Evolutionary conservation across 106 monocot species (phyloP), one percentile per base, ranked within the genome.

Genomic region (Phalaenopsis aphrodite): DNA sequence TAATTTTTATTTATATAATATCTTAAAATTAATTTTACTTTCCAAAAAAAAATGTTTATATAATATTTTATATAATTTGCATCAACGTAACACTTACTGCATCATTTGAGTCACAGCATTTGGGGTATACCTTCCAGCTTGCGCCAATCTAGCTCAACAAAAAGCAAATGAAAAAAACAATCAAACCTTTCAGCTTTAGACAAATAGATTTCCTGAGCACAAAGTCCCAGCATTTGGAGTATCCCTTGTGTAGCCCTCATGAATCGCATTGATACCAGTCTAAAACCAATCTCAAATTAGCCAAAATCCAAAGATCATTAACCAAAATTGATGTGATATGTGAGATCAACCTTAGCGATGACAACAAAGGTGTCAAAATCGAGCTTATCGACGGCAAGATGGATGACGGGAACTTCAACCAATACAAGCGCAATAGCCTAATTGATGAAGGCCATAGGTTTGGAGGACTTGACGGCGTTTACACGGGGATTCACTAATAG

Each of bases 361-460:
- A 82, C 66, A 55, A 81, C 74, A 0, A 93, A 93, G 18, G 95
- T 93, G 78, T 91, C 91, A 43, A 95, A 95, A 61, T 95, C 94
- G 37, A 94, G 97, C 78, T 98, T 94, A 2, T 94, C 97, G 15
- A 94, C 97, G 3, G 94, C 97, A 38, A 98, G 88, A 3, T 92
- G 19, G 72, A 94, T 89, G 76, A 98, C 88, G 8, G 97, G 94
- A 47, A 98, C 92, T 4, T 94, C 97, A 42, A 94, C 84, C 87
- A 88, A 92, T 15, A 84, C 86, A 57, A 98, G 97, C 23, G 97
- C 90, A 24, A 92, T 94, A 45, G 97, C 97, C 55, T 86, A 89
- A 79, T 98, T 94, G 8, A 91, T 89, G 78, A 98, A 94, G 30
- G 92, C 92, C 90, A 98, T 92, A 17, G 97, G 94, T 83, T 98